These are phyloP conservation scores for Leccinum sublutescens DNA, from an alignment of 768 basidiomycete genomes.

Conservation along the genomic window DNA sequence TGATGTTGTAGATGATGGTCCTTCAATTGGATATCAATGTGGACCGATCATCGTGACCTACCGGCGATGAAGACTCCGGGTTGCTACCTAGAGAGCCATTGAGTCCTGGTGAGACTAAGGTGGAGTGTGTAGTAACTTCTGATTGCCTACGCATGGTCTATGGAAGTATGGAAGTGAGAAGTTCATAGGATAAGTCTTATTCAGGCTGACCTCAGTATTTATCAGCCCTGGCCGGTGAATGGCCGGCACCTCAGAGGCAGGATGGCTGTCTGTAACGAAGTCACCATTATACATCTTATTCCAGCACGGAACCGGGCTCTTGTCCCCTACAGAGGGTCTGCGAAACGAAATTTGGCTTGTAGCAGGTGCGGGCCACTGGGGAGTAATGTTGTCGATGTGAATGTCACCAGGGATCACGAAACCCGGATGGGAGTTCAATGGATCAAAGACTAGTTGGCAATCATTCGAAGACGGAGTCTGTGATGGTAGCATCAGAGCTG, in stretches of 20 bases:
- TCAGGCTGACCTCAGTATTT: not conserved
- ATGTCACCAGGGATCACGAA: not conserved
- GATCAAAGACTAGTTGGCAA: not conserved
- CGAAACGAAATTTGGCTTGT: not conserved
- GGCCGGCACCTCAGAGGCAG: not conserved
- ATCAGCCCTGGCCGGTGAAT: not conserved
- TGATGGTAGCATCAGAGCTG: not conserved
- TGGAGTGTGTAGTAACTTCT: not conserved
- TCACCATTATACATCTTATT: not conserved
- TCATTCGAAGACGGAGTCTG: not conserved
- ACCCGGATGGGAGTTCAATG: not conserved
- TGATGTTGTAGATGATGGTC: not conserved
- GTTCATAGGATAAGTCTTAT: not conserved
- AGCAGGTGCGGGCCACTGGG: not conserved
- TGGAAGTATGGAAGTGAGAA: not conserved
- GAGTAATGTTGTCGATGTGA: not conserved
- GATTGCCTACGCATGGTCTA: not conserved
- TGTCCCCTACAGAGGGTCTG: not conserved
- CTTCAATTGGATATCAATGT: not conserved
- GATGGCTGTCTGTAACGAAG: not conserved
- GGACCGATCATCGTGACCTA: not conserved
- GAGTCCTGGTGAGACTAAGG: not conserved
- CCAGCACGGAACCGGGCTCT: not conserved
- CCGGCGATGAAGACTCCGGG: slow-evolving; percentile 1
- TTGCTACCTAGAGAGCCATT: not conserved